phyloP scores from a whole-genome alignment of 2,329 filamentous ascomycete genomes.

The Gnomoniopsis smithogilvyi region DNA sequence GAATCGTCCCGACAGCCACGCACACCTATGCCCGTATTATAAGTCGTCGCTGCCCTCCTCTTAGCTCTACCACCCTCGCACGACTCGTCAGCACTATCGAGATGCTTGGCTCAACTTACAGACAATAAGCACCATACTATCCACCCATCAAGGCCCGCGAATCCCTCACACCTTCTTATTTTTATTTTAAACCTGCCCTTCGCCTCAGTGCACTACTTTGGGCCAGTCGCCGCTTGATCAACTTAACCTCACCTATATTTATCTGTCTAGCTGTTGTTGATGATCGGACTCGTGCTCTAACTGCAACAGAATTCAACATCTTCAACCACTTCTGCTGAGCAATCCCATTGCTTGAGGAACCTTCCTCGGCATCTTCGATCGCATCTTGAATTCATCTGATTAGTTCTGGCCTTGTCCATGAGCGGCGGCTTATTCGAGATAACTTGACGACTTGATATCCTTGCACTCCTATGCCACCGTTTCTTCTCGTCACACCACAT shows the following conservation, averaged over 20 bases:
- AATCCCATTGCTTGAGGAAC: neutral
- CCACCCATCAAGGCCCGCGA: neutral
- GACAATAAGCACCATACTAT: slow-evolving; percentile 1
- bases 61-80: neutral
- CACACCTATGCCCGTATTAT: neutral
- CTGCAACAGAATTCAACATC: no score
- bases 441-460: neutral
- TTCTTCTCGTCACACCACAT: slow-evolving; percentile 10
- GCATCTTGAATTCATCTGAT: neutral
- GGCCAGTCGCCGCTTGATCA: no score
- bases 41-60: neutral
- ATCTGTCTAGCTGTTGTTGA: no score
- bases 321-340: neutral
- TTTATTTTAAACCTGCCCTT: no score
- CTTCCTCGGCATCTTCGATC: neutral
- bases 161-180: neutral
- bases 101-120: slow-evolving; percentile 6
- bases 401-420: neutral
- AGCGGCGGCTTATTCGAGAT: neutral
- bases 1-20: neutral
- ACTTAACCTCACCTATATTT: no score
- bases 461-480: slow-evolving; percentile 2
- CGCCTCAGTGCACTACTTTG: no score
- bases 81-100: slow-evolving; percentile 13
- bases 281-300: no score